Evolutionary conservation across 495 filamentous ascomycete genomes (phyloP).

Genomic region (Aspergillus carlsbadensis): DNA sequence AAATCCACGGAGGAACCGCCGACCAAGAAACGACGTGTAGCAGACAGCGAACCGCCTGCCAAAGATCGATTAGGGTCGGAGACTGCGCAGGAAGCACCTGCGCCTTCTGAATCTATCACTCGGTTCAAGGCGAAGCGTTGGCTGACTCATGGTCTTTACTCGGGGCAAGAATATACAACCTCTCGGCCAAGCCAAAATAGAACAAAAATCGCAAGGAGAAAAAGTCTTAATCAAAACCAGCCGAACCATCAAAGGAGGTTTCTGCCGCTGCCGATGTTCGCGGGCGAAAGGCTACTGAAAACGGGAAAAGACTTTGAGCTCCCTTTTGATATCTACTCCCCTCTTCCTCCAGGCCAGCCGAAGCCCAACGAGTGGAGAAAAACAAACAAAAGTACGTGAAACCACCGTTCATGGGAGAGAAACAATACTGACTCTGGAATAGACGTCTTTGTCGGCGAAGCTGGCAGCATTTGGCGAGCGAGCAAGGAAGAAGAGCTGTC

Average conservation of each 20-base stretch:
- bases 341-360: constrained; percentile 78
- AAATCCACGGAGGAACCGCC: constrained; percentile 29
- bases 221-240: constrained; percentile 44
- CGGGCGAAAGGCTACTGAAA: constrained; percentile 58
- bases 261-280: constrained; percentile 69
- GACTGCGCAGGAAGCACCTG: constrained; percentile 35
- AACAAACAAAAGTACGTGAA: constrained; percentile 76
- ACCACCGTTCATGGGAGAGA: background rate
- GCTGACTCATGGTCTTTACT: constrained; percentile 81
- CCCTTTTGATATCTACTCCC: constrained; percentile 86
- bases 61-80: constrained; percentile 42
- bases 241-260: constrained; percentile 39
- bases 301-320: constrained; percentile 77
- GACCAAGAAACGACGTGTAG: constrained; percentile 50
- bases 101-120: constrained; percentile 35
- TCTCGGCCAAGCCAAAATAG: constrained; percentile 63
- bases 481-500: constrained; percentile 70
- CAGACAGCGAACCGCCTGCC: constrained; percentile 44
- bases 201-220: constrained; percentile 46
- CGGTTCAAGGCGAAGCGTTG: constrained; percentile 62
- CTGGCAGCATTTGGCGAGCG: constrained; percentile 80
- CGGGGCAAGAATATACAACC: constrained; percentile 74
- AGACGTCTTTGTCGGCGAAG: constrained; percentile 94
- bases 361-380: constrained; percentile 90
- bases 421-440: constrained; percentile 19